A percentile compares a stretch with the other conserved stretches of the same genome.
Conservation (phyloP, 2,329 filamentous ascomycete species). For the Diaporthe sp. region DNA sequence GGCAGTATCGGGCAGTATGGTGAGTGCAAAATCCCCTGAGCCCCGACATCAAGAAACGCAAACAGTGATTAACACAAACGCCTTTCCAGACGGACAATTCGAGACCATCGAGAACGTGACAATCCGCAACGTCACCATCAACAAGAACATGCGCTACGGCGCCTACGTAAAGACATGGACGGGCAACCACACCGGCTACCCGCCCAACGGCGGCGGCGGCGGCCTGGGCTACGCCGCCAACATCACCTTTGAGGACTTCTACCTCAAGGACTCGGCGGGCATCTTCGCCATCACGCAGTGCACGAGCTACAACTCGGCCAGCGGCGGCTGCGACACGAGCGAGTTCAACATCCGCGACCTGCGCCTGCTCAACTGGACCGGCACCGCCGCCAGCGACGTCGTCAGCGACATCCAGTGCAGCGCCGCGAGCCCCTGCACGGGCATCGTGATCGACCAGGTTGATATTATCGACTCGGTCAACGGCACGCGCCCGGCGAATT, state of each 20-base stretch:
- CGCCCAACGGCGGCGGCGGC: conserved; percentile 41
- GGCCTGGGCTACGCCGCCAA: conserved; percentile 44
- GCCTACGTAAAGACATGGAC: conserved; percentile 43
- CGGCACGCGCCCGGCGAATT: conserved; percentile 34
- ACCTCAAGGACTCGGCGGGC: conserved; percentile 41
- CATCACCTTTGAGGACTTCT: conserved; percentile 45
- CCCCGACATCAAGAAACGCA: too few species aligned
- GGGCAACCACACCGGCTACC: conserved; percentile 37
- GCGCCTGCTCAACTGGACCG: conserved; percentile 39
- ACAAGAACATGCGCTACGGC: conserved; percentile 46
- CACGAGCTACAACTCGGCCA: conserved; percentile 43
- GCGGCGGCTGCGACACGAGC: conserved; percentile 44
- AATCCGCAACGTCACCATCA: conserved; percentile 55
- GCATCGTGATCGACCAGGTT: conserved; percentile 28
- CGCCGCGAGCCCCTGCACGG: conserved; percentile 41
- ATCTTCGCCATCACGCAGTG: conserved; percentile 44
- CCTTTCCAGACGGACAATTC: conserved; percentile 18
- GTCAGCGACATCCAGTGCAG: conserved; percentile 41
- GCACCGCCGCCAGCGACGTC: conserved; percentile 41
- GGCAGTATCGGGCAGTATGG: conserved; percentile 57
- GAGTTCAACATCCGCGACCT: conserved; percentile 44
- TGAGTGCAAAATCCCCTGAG: conserved; percentile 41
- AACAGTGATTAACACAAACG: not conserved
- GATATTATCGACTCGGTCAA: conserved; percentile 38
- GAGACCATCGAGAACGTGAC: conserved; percentile 41